Conservation (phyloP, 2,329 filamentous ascomycete species). For the Aspergillus hortae region DNA sequence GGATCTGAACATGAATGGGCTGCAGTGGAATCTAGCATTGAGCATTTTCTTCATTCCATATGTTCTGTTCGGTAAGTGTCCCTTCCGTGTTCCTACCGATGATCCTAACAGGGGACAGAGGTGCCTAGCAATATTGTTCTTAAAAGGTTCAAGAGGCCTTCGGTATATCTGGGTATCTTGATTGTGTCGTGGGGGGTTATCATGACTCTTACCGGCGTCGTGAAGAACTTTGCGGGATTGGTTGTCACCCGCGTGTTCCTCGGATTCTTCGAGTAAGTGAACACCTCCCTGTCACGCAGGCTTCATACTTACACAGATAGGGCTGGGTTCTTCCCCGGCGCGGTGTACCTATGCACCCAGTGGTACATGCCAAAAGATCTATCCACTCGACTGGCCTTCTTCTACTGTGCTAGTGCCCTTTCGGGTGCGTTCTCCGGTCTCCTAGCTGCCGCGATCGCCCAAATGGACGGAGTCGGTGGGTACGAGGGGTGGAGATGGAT, state of each 20-base stretch:
- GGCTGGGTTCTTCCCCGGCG: conserved; percentile 24
- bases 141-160: conserved; percentile 22
- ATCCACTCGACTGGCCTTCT: conserved; percentile 18
- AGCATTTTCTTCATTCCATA: conserved; percentile 15
- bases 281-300: background rate
- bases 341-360: conserved; percentile 22
- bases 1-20: conserved; percentile 17
- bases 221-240: conserved; percentile 44
- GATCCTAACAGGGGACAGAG: conserved; percentile 10
- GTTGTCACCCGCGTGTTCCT: conserved; percentile 46
- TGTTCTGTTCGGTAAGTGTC: conserved; percentile 9
- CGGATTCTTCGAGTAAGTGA: conserved; percentile 35
- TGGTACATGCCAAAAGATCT: conserved; percentile 41
- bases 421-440: conserved; percentile 35
- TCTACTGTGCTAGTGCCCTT: conserved; percentile 23
- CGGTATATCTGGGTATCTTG: conserved; percentile 23
- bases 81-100: background rate
- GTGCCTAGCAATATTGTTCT: conserved; percentile 18
- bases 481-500: conserved; percentile 36
- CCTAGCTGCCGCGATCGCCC: conserved; percentile 33
- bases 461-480: conserved; percentile 12
- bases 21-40: conserved; percentile 19
- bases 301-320: conserved; percentile 27
- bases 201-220: conserved; percentile 49
- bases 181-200: conserved; percentile 44